Base-by-base conservation (phyloP, 2,329 filamentous ascomycete species). In the Colletotrichum shisoi region DNA sequence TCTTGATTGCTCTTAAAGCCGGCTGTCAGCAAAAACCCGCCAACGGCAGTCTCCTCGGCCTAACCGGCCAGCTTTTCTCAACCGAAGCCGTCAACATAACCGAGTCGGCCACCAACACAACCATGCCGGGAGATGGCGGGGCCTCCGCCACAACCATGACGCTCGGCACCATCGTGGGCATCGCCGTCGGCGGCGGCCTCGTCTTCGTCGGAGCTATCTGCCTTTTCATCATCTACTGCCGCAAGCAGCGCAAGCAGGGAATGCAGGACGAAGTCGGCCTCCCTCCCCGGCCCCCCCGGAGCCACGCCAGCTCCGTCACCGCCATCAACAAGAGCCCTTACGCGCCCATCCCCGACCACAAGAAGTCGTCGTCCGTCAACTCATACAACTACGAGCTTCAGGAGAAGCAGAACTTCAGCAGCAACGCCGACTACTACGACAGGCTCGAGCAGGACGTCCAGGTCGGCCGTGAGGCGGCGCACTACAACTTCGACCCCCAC, bases 91-190 rank as follows among this genome's bases (percentile, higher is more conserved):
- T 85, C 37, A 82, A 79, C 49, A 81, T 82, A n/a, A 81, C 78
- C 1, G 75, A 77, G 0, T 13, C 57, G 13, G 4, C 37, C 1
- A 71, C 69, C 8, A 73, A 75, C 56, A 44, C 70, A 5, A 73
- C 75, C 1, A 56, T 72, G 1, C 70, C 76, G 0, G 67, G 71
- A 0, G 70, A 73, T 1, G 69, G 72, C 3, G 74, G 76, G 0
- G 73, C 74, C 2, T 74, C 70, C 0, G 69, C 72, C 3, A 73
- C 71, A 4, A 71, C 71, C 11, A 79, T 86, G 72, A 79, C 81
- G 0, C 79, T 80, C 0, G 81, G 82, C 2, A 81, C 82, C n/a
- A 83, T 86, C 17, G 82, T 83, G 0, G 85, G 85, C 19, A 87
- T 88, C 52, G 79, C 78, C 0, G 73, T 86, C 0, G 84, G 82